phyloP scores from a whole-genome alignment of 192 early-diverging fungal species.

The Rhizophagus sp. region DNA sequence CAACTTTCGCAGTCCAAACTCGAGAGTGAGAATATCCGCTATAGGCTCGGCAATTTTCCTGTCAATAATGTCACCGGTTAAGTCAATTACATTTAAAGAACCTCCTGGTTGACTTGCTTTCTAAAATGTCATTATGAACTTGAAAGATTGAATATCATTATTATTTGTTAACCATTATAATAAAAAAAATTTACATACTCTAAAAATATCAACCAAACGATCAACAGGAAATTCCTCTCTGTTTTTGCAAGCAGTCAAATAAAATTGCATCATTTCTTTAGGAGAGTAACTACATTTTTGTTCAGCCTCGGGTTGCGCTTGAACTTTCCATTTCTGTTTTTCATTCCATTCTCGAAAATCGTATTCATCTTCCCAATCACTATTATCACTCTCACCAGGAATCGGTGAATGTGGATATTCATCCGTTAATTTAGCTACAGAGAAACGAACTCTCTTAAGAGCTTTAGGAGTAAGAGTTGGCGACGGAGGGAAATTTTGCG shows the following conservation, averaged over 20 bases:
- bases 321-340: not conserved
- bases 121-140: not conserved
- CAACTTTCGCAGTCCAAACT: slow-evolving; percentile 71
- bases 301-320: slow-evolving; percentile 26
- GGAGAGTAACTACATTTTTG: slow-evolving; percentile 44
- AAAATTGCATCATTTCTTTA: slow-evolving; percentile 45
- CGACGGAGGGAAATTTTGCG: not conserved
- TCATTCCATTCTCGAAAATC: slow-evolving; percentile 42
- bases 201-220: slow-evolving; percentile 34
- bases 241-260: slow-evolving; percentile 42
- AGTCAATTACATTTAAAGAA: slow-evolving; percentile 10
- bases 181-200: slow-evolving; percentile 20
- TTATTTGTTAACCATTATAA: not conserved
- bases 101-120: not conserved
- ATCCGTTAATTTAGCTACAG: slow-evolving; percentile 50
- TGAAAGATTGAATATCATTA: not conserved
- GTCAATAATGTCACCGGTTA: slow-evolving; percentile 47
- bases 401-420: slow-evolving; percentile 43
- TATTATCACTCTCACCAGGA: slow-evolving; percentile 20
- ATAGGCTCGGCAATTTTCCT: slow-evolving; percentile 64
- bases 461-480: slow-evolving; percentile 26
- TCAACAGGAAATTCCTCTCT: slow-evolving; percentile 47
- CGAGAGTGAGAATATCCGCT: slow-evolving; percentile 73
- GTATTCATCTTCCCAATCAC: slow-evolving; percentile 41
- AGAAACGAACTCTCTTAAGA: slow-evolving; percentile 57